Base-by-base conservation (phyloP, 2,329 filamentous ascomycete genomes). In the Xylariaceae sp. region DNA sequence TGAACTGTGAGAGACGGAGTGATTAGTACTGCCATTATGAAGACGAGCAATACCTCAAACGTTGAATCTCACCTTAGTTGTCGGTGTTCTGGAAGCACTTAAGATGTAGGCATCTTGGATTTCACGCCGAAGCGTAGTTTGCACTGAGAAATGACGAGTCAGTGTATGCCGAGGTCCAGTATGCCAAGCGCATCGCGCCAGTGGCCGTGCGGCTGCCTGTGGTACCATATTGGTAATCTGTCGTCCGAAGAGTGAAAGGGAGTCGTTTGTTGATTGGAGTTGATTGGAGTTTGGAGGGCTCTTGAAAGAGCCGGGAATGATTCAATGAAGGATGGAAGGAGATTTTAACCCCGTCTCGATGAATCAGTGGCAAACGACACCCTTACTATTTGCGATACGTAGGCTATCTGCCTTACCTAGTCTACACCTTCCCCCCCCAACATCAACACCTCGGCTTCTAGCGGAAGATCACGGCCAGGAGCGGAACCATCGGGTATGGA, bases 21-120 rank as follows among this genome's bases (percentile, higher is more conserved):
- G 37, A 40, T 60, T 55, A 50, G 54, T 43, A 37, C 26, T 34
- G 8, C 39, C 6, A 32, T 29, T 32, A 11, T 34, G 29, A 30
- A n/a, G 19, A 19, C 50, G 40, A 46, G 9, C 46, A 46, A 30
- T 3, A 1, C n/a, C 8, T 6, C 29, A n/a, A 19, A 5, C 7
- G 42, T 43, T 9, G 5, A 53, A 59, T 43, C 55, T 44, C 71
- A 94, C 91, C 77, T 94, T 95, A 62, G 85, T 88, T 19, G 89
- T 95, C 1, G 94, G 92, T 48, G 94, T 99, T 65, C 94, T 81
- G 12, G 91, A 83, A 8, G 88, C 94, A 68, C 90, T 91, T 60
- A 99, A 73, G 64, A 99, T 97, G 73, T 97, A 99, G 47, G 89
- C 92, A 71, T 96, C 91, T 67, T 88, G 86, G 51, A 96, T 81